Conservation (phyloP, 441 rosid species). For the Euphorbia corollata region DNA sequence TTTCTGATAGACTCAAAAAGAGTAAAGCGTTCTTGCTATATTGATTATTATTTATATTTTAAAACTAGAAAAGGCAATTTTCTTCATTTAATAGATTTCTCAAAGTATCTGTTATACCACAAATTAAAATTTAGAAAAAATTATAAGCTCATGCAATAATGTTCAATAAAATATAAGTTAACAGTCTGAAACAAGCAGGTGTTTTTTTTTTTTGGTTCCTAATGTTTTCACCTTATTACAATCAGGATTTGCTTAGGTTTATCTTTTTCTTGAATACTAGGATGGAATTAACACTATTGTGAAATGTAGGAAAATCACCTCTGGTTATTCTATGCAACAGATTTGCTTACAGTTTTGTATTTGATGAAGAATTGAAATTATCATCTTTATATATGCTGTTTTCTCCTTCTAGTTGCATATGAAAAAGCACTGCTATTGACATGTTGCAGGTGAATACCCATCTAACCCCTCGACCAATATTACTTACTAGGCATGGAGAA, state of each 20-base stretch:
- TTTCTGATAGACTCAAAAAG: too few species aligned
- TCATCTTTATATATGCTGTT: not conserved
- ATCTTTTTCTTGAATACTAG: not conserved
- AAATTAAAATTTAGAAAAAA: not conserved
- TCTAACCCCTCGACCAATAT: constrained; percentile 98
- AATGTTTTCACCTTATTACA: not conserved
- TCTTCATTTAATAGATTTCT: not conserved
- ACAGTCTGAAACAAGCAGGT: too few species aligned
- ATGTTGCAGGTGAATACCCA: constrained; percentile 83
- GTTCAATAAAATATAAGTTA: too few species aligned
- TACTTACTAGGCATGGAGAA: constrained; percentile 98
- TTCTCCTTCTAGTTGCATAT: constrained; percentile 2
- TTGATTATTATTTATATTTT: too few species aligned
- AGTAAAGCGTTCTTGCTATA: too few species aligned
- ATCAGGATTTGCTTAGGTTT: not conserved
- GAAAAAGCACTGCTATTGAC: constrained; percentile 12
- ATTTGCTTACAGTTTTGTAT: not conserved
- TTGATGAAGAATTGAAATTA: not conserved
- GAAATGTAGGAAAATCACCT: not conserved
- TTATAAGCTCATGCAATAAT: not conserved
- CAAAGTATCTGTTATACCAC: not conserved
- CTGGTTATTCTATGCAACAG: not conserved
- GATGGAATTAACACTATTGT: not conserved
- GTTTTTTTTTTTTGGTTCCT: not conserved
- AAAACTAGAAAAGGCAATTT: not conserved